Evolutionary conservation across 345 rosid genomes (phyloP), one percentile per base, ranked within the genome.

Genomic region (Angophora floribunda): DNA sequence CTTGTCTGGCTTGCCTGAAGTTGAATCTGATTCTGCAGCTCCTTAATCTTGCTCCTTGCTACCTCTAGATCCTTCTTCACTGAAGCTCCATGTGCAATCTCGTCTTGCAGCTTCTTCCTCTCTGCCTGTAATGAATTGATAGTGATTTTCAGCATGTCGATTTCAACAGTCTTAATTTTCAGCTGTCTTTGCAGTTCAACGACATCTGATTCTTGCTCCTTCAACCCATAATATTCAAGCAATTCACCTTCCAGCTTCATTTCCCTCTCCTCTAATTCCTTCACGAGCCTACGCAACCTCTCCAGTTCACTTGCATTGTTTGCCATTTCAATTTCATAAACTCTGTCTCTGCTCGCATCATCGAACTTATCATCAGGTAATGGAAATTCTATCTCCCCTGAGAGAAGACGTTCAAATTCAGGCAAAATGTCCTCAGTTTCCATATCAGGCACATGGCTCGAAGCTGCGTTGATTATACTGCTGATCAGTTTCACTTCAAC

Each of bases 401-500:
- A 94, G 49, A 96, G 91, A 90, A 97, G 94, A 89, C 95, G 92
- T 89, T 96, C 98, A 90, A 97, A 93, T 91, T 97, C 99, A 12
- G 97, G 99, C 85, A 95, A 89, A 59, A 92, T 89, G 88, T 95
- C 97, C 41, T 94, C 96, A 88, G 93, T 98, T 28, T 93, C 97
- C 50, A 90, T 85, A 61, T 90, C 94, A 26, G 94, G 87, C 52
- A 85, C 90, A 88, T 89, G 93, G 88, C 92, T 94, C 70, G 86
- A 92, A 89, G 86, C 90, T 53, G 90, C 94, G 85, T 95, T 88
- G 86, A 95, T 94, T 91, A 96, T 91, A 86, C 99, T 94, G 88
- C 95, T 98, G 90, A 98, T 98, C 90, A 98, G 88, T 91, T 98
- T 98, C 90, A 98, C 99, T 91, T 98, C 97, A 90, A 95, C 99